Evolutionary conservation across 306 rosid genomes (phyloP).

Genomic region (Mucuna pruriens): DNA sequence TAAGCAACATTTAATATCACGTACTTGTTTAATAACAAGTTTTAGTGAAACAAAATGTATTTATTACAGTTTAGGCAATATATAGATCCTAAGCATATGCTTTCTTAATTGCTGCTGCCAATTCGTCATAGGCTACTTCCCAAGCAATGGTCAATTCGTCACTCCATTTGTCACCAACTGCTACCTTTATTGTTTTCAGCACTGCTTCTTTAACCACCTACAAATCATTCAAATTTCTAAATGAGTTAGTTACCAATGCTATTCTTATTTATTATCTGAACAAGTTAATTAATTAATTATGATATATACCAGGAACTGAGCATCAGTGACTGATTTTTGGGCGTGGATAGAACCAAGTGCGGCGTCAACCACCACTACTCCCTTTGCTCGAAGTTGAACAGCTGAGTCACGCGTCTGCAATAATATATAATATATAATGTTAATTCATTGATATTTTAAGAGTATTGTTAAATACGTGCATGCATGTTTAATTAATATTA

Average conservation of each 20-base stretch:
- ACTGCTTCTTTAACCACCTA: constrained; percentile 47
- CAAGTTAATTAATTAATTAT: no score
- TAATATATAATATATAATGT: no score
- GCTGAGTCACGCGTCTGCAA: constrained; percentile 28
- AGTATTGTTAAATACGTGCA: not conserved
- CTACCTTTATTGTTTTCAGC: constrained; percentile 39
- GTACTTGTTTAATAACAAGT: constrained; percentile 15
- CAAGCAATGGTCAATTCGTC: constrained; percentile 34
- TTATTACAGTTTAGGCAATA: not conserved
- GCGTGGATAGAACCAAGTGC: constrained; percentile 30
- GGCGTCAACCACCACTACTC: not conserved
- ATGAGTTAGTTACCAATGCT: not conserved
- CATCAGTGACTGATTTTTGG: constrained; percentile 11
- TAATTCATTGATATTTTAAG: not conserved
- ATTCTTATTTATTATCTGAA: not conserved
- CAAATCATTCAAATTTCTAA: not conserved
- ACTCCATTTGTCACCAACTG: constrained; percentile 37
- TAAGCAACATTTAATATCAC: not conserved
- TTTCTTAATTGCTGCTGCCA: constrained; percentile 36
- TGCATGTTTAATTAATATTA: not conserved
- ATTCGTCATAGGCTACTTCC: constrained; percentile 42
- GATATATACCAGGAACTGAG: constrained; percentile 42
- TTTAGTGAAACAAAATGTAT: not conserved
- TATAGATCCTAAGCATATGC: not conserved
- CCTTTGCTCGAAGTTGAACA: constrained; percentile 35